phyloP scores from a whole-genome alignment of 1,284 basidiomycete species.

The Cystobasidiaceae sp. region DNA sequence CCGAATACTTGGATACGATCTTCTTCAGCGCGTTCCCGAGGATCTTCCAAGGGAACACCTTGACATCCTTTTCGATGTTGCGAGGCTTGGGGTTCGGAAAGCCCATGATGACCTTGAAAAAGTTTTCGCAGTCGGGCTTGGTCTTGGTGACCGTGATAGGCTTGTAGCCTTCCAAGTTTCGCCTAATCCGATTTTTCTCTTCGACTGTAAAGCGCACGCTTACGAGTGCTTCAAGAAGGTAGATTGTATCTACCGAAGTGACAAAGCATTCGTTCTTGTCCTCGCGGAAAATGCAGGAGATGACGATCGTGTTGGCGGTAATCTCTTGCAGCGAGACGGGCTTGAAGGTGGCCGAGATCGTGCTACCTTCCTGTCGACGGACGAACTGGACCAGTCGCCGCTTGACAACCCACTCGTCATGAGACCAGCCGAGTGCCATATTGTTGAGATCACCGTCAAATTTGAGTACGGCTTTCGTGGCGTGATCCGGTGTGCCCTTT shows the following conservation, averaged over 20 bases:
- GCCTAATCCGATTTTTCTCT: slow-evolving; percentile 91
- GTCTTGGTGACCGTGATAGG: slow-evolving; percentile 87
- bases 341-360: slow-evolving; percentile 52
- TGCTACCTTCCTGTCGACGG: slow-evolving; percentile 52
- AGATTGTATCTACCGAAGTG: slow-evolving; percentile 93
- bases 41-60: slow-evolving; percentile 89
- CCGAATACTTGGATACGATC: slow-evolving; percentile 66
- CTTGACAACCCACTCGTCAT: slow-evolving; percentile 52
- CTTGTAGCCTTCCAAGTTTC: slow-evolving; percentile 86
- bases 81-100: slow-evolving; percentile 89
- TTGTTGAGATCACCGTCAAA: slow-evolving; percentile 29
- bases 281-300: slow-evolving; percentile 83
- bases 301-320: slow-evolving; percentile 49
- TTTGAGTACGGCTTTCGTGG: slow-evolving; percentile 16
- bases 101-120: slow-evolving; percentile 93
- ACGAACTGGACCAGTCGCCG: slow-evolving; percentile 55
- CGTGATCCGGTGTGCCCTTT: background rate
- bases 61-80: slow-evolving; percentile 96
- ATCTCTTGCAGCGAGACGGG: slow-evolving; percentile 51
- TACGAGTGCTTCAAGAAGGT: slow-evolving; percentile 80
- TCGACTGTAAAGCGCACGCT: slow-evolving; percentile 80
- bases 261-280: slow-evolving; percentile 70
- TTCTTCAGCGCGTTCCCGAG: slow-evolving; percentile 78
- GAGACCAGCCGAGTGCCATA: slow-evolving; percentile 53
- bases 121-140: slow-evolving; percentile 68